These are phyloP conservation scores for Zychaea mexicana DNA, from an alignment of 371 early-diverging fungal species.

Conservation along the genomic window DNA sequence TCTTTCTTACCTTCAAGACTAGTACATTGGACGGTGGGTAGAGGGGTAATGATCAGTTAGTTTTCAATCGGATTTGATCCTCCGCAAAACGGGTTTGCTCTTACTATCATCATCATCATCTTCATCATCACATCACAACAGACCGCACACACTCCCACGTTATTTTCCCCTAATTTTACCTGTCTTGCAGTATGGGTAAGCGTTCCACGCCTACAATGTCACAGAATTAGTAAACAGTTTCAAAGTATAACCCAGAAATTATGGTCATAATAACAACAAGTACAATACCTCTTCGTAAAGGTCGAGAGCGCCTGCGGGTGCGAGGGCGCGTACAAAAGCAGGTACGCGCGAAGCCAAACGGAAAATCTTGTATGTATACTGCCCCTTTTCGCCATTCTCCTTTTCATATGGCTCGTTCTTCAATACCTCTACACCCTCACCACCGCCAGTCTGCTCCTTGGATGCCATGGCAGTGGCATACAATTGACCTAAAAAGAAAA, in stretches of 20 bases:
- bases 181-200: slow-evolving; percentile 81
- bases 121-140: no score
- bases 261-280: not conserved
- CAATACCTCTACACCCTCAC: slow-evolving; percentile 48
- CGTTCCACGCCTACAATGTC: slow-evolving; percentile 74
- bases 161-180: slow-evolving; percentile 41
- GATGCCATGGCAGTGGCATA: slow-evolving; percentile 77
- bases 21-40: not conserved
- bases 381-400: slow-evolving; percentile 66
- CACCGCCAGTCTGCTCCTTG: slow-evolving; percentile 74
- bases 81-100: no score
- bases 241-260: not conserved
- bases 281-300: slow-evolving; percentile 63
- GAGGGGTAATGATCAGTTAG: no score
- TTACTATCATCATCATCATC: no score
- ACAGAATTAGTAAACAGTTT: not conserved
- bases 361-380: slow-evolving; percentile 80
- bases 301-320: slow-evolving; percentile 66
- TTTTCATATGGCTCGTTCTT: slow-evolving; percentile 51
- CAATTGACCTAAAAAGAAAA: slow-evolving; percentile 56
- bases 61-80: not conserved
- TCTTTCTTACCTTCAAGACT: slow-evolving; percentile 21
- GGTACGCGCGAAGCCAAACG: slow-evolving; percentile 67
- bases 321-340: slow-evolving; percentile 54
- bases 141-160: not conserved